These are phyloP conservation scores for Teratosphaeria epicoccoides DNA, from an alignment of 2,329 filamentous ascomycete genomes.

Conservation along the genomic window DNA sequence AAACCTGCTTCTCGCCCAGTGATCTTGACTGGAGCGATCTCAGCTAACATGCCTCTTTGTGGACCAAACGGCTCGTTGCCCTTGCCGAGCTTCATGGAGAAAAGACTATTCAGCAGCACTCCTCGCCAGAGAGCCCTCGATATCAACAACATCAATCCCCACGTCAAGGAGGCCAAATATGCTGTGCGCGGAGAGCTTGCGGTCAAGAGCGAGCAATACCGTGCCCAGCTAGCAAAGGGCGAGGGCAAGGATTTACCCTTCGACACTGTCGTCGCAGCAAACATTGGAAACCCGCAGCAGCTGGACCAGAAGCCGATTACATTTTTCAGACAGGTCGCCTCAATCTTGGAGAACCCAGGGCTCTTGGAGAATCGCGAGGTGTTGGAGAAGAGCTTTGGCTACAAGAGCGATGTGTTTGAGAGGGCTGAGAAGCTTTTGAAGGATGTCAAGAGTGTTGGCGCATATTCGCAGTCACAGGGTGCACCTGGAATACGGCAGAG, in stretches of 20 bases:
- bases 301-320: slow-evolving; percentile 98
- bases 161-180: slow-evolving; percentile 81
- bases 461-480: slow-evolving; percentile 91
- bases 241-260: slow-evolving; percentile 65
- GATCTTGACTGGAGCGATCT: neutral
- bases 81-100: slow-evolving; percentile 2
- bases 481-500: slow-evolving; percentile 77
- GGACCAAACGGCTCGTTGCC: slow-evolving; percentile 2
- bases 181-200: slow-evolving; percentile 94
- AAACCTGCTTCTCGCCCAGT: neutral
- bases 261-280: slow-evolving; percentile 83
- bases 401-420: slow-evolving; percentile 80
- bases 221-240: slow-evolving; percentile 53
- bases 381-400: slow-evolving; percentile 65
- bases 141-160: slow-evolving; percentile 82
- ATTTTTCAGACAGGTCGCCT: slow-evolving; percentile 95
- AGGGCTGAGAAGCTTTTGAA: slow-evolving; percentile 71
- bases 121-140: slow-evolving; percentile 38
- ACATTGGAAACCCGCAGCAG: slow-evolving; percentile 98
- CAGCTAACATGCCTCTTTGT: neutral
- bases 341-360: slow-evolving; percentile 78
- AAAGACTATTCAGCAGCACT: slow-evolving; percentile 1
- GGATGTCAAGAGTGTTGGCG: slow-evolving; percentile 81
- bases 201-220: slow-evolving; percentile 84
- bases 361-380: slow-evolving; percentile 74